Base-by-base conservation (phyloP, 31 red algal genomes). In the Bonnemaisonia californica region DNA sequence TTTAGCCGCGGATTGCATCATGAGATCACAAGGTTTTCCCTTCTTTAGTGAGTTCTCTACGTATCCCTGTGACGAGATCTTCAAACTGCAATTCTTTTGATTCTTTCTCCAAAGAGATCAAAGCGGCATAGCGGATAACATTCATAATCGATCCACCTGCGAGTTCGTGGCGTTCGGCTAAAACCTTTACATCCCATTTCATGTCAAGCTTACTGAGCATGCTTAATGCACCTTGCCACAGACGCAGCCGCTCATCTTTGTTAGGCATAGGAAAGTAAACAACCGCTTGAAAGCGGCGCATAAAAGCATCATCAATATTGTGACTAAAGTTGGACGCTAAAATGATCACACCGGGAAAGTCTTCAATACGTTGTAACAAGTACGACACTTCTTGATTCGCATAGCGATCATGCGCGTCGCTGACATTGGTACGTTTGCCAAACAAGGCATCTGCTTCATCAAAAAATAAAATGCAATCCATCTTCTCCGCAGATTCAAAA, bases 251-350 rank as follows among this genome's bases (percentile, higher is more conserved):
- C 30, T 13, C n/a, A 8, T 26, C 7, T 63, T 26, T 33, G 9
- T 26, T 9, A 13, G 60, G 60, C 60, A 63, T 63, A 8, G 60
- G 60, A 63, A 63, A 63, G 30, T 13, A 63, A 63, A 63, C 24
- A 33, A 22, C 24, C 8, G 60, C 8, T 63, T 63, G 60, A 63
- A 63, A 63, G 7, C 60, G 60, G 7, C 60, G 60, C 8, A 5
- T 63, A 63, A 63, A 63, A 63, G 60, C n/a, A 55, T 63, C 60
- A 63, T 63, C 60, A 7, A 63, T 63, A 22, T 63, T 63, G 30
- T 5, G 9, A 8, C 24, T 63, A 5, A 63, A 22, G 30, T 63
- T 63, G 30, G 60, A 63, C 12, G 60, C 60, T 63, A 63, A 22
- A 22, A 63, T 63, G n/a, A 63, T 33, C 7, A 63, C 9, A 30